Evolutionary conservation across 1,284 basidiomycete genomes (phyloP).

Genomic region (Coniferiporia sulphurascens): DNA sequence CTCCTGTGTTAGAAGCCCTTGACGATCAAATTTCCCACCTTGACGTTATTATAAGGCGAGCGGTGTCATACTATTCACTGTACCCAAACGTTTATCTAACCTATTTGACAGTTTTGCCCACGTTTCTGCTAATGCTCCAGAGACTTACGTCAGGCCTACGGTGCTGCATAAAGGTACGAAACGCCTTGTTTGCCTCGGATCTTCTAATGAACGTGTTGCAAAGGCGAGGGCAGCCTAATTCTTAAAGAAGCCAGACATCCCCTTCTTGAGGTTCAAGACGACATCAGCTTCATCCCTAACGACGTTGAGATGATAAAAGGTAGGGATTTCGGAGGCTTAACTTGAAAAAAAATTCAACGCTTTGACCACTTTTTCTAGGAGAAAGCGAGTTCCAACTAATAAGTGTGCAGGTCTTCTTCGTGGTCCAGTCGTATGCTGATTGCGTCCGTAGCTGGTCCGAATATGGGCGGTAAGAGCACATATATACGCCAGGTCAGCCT

Average conservation of each 20-base stretch:
- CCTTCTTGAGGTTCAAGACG: slow-evolving; percentile 95
- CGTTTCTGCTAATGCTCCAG: slow-evolving; percentile 82
- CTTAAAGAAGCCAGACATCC: slow-evolving; percentile 89
- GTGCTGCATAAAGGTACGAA: slow-evolving; percentile 63
- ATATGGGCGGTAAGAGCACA: slow-evolving; percentile 95
- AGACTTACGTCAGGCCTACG: slow-evolving; percentile 82
- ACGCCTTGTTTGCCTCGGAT: neutral
- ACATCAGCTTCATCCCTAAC: slow-evolving; percentile 93
- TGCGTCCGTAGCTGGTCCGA: slow-evolving; percentile 68
- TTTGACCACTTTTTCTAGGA: slow-evolving; percentile 34
- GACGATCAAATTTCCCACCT: slow-evolving; percentile 86
- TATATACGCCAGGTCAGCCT: slow-evolving; percentile 73
- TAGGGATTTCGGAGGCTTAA: slow-evolving; percentile 24
- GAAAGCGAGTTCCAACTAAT: slow-evolving; percentile 87
- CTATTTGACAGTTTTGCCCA: slow-evolving; percentile 71
- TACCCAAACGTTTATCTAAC: neutral
- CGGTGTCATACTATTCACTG: neutral
- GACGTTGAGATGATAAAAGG: slow-evolving; percentile 88
- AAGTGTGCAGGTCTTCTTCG: slow-evolving; percentile 40
- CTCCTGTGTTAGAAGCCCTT: slow-evolving; percentile 84
- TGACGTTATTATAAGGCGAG: slow-evolving; percentile 86
- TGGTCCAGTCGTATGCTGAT: neutral
- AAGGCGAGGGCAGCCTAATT: slow-evolving; percentile 75
- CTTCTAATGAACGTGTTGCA: slow-evolving; percentile 1
- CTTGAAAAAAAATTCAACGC: neutral